These are phyloP conservation scores for Trichoderma breve DNA, from an alignment of 2,329 filamentous ascomycete species.

Conservation along the genomic window DNA sequence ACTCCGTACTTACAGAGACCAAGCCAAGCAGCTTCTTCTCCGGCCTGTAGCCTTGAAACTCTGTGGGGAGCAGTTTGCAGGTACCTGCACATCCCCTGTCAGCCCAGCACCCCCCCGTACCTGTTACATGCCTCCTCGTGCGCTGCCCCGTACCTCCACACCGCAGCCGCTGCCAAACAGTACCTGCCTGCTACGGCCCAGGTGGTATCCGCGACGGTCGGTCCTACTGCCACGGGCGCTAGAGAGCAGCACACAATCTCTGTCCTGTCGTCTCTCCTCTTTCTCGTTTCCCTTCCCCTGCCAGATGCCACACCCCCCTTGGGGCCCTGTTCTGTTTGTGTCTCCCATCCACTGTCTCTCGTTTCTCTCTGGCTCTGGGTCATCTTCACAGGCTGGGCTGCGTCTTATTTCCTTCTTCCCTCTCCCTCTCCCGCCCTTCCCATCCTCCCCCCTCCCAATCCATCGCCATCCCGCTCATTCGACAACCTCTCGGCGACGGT, in stretches of 20 bases:
- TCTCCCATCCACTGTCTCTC: constrained; percentile 30
- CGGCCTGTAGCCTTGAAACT: constrained; percentile 1
- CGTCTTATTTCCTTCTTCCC: constrained; percentile 28
- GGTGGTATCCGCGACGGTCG: constrained; percentile 3
- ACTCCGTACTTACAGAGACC: background rate
- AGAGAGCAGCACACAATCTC: constrained; percentile 9
- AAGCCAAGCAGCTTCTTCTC: background rate
- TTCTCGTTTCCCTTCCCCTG: constrained; percentile 16
- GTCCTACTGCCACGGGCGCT: constrained; percentile 8
- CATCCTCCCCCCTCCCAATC: constrained; percentile 30
- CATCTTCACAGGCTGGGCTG: constrained; percentile 28
- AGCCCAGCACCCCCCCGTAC: background rate
- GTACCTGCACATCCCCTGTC: constrained; percentile 7
- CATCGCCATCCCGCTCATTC: constrained; percentile 29
- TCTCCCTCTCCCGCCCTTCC: constrained; percentile 28
- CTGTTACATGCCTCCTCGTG: background rate
- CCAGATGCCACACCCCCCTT: constrained; percentile 24
- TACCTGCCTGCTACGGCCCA: background rate
- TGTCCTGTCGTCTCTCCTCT: constrained; percentile 19
- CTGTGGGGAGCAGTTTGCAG: constrained; percentile 4
- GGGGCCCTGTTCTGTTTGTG: constrained; percentile 28
- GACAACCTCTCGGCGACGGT: constrained; percentile 32
- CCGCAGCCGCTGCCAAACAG: background rate
- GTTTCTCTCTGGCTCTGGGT: constrained; percentile 32
- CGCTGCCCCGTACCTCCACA: background rate